These are phyloP conservation scores for Penicillium herquei DNA, from an alignment of 495 filamentous ascomycete genomes.

Conservation along the genomic window DNA sequence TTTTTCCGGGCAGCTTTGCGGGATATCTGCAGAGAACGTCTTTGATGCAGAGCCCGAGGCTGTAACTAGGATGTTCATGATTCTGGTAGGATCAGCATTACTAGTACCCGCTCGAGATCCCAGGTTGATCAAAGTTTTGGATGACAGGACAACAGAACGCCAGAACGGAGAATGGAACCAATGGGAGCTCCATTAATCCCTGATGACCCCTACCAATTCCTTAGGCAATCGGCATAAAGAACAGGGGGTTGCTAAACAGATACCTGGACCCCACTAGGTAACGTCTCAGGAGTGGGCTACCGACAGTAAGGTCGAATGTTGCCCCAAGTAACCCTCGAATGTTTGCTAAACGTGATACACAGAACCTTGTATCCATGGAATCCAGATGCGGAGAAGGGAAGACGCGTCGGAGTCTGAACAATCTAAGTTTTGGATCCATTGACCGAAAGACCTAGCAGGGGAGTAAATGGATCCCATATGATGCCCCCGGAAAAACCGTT, in stretches of 20 bases:
- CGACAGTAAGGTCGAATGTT: constrained; percentile 15
- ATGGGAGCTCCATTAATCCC: constrained; percentile 5
- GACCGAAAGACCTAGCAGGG: background rate
- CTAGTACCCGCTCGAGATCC: constrained; percentile 8
- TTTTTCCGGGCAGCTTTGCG: background rate
- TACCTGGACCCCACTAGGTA: background rate
- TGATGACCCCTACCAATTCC: background rate
- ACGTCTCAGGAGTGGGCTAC: constrained; percentile 8
- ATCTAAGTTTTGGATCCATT: background rate
- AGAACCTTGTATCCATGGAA: constrained; percentile 25
- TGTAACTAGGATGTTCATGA: constrained; percentile 9
- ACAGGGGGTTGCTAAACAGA: background rate
- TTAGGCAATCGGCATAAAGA: background rate
- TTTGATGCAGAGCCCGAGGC: background rate
- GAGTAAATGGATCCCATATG: background rate
- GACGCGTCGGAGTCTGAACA: background rate
- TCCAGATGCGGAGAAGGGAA: constrained; percentile 3
- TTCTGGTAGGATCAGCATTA: constrained; percentile 10
- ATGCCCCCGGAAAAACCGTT: background rate
- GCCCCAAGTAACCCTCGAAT: constrained; percentile 19
- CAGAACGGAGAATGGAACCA: background rate
- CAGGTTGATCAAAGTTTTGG: constrained; percentile 14
- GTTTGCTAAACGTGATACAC: constrained; percentile 25
- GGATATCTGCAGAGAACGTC: background rate
- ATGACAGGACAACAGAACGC: constrained; percentile 6